Base-by-base conservation (phyloP, 2,329 filamentous ascomycete species). In the Fusarium sp. region DNA sequence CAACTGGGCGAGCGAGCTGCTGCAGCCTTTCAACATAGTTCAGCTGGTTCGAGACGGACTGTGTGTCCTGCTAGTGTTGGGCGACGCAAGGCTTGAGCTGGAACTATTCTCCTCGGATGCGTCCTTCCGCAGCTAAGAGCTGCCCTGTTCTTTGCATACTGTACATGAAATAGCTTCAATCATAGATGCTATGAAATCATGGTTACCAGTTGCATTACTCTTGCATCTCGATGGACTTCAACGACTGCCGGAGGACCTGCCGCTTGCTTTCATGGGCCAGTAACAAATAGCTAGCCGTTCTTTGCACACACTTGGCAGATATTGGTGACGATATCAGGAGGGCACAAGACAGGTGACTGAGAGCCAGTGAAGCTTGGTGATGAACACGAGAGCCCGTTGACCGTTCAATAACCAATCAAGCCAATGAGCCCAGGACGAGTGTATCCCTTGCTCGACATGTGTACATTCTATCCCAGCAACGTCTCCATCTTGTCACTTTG, bases 141-240 rank as follows among this genome's bases (percentile, higher is more conserved):
- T 43, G 33, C 25, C 15, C 29, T 14, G 47, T 19, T 13, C 9
- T 39, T 35, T 37, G 27, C 8, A 25, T 25, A 25, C 25, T 39
- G 21, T 36, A 33, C 38, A 37, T 31, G 35, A 37, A 8, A 45
- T 51, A 49, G 42, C 46, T 51, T 63, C 39, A 39, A 53, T 35
- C 15, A 63, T 45, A 49, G 59, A 60, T 54, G 58, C 45, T 44
- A 48, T 50, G 53, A 60, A 60, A 55, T 55, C 59, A 63, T 60
- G 25, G 38, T 38, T 33, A 42, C 39, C 17, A 39, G 17, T 35
- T 37, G 31, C 29, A 35, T 38, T 35, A 10, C 48, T 49, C 47
- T 42, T 39, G 19, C 49, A 64, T 61, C 54, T 55, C 38, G 49
- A 61, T 56, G 37, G 39, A 29, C 46, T 35, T 51, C 38, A 27